Base-by-base conservation (phyloP, 148 eudicot genomes). In the Rhododendron ovatum region DNA sequence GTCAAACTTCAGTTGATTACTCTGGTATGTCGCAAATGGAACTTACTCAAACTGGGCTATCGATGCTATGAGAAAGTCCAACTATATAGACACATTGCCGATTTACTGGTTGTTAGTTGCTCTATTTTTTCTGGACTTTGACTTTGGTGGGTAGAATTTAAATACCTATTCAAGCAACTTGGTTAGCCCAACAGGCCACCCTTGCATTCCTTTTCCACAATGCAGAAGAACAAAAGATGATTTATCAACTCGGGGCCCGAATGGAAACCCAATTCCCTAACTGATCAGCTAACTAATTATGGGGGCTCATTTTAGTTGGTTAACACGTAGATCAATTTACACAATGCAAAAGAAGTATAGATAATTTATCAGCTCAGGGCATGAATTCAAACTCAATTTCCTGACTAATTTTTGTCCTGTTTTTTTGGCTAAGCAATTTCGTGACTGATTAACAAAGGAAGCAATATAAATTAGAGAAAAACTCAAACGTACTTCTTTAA, bases 401-500 rank as follows among this genome's bases (percentile, higher is more conserved):
- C 47, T 47, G 7, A 53, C 67, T 50, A 45, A 82, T 28, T 22
- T 55, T 55, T 55, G 61, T 17, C 18, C 17, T 17, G 59, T 55
- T 17, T 15, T 53, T 14, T 17, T 4, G 61, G 61, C 61, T 17
- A 20, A 5, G 22, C 61, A 55, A 55, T 55, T 55, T 15, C 61
- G 0, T 55, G 61, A 39, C 50, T 50, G 59, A 76, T 30, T 10
- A 61, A 61, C 28, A 22, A 24, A 24, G 67, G 61, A 78, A 61
- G 47, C 7, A 82, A 39, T 20, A 85, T 1, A 73, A 20, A 53
- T n/a, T 0, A 65, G 41, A 87, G 69, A 73, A 67, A 71, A 24
- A 71, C 24, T 33, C 57, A 45, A 78, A 90, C 96, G 47, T 90
- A 93, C 98, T 92, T 95, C 88, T 76, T 87, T 84, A 95, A 90